Evolutionary conservation across 2,329 filamentous ascomycete genomes (phyloP), one percentile per base, ranked within the genome.

Genomic region (Penicillium decumbens): DNA sequence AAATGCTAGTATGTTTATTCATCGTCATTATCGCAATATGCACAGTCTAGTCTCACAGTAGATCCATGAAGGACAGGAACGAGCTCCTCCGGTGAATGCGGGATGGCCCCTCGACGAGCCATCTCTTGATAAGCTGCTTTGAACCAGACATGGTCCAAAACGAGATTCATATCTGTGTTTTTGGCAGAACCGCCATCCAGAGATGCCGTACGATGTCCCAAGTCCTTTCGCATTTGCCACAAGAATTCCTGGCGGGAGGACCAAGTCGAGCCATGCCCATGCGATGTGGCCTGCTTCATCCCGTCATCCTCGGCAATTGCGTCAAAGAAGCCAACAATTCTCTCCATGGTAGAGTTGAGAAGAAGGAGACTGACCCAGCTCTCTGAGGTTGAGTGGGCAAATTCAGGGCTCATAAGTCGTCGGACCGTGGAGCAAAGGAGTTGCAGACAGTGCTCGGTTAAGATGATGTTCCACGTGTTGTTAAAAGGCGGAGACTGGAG

Each of bases 321-420:
- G 9, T 45, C 9, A 41, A 65, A 64, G 29, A 65, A 62, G 7
- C 54, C 28, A 4, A 63, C 45, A 18, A 63, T 49, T 7, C 56
- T 49, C 28, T 63, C 61, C 24, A 65, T 51, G 1, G 61, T 65
- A 5, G 60, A 64, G 1, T 56, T 62, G 2, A 57, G 57, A n/a
- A 64, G 59, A 40, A 65, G 61, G 1, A 64, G 49, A 42, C 50
- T 54, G 29, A 65, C 47, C 61, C 62, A 65, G 24, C 47, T 56
- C 44, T 60, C 57, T 6, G 60, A 55, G 1, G 60, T 54, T 18
- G 60, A 41, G 32, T 47, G 37, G 3, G 55, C 41, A 23, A 64
- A 59, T n/a, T 62, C 58, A 3, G 62, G 62, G 7, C 43, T 49
- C 62, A 65, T 64, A 13, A 63, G 50, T 27, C 53, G 58, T 29